phyloP scores from a whole-genome alignment of 2,329 filamentous ascomycete genomes.

The Scedosporium apiospermum region DNA sequence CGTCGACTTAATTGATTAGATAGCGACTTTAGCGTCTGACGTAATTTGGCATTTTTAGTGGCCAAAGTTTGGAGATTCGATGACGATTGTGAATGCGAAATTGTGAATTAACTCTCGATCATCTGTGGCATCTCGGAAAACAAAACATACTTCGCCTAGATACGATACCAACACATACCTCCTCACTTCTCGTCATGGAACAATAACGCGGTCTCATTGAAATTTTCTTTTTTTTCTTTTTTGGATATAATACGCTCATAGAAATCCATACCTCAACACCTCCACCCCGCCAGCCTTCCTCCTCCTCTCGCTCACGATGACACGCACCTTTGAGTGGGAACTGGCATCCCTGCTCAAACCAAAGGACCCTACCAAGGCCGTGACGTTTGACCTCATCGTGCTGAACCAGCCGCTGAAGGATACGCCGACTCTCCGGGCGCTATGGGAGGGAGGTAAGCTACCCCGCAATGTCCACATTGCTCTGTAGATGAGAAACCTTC shows the following conservation, averaged over 20 bases:
- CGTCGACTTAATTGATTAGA: not conserved
- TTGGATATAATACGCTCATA: no score
- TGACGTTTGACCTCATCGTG: conserved; percentile 34
- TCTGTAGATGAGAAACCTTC: not conserved
- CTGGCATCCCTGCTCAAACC: not conserved
- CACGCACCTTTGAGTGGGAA: not conserved
- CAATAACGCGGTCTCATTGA: no score
- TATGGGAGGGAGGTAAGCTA: conserved; percentile 40
- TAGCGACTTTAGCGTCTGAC: not conserved
- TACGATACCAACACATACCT: no score
- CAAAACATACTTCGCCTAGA: no score
- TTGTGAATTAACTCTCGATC: no score
- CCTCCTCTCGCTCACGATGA: not conserved
- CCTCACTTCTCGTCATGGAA: no score
- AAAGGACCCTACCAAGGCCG: not conserved
- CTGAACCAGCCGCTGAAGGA: conserved; percentile 42
- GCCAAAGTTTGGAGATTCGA: no score
- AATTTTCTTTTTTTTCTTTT: no score
- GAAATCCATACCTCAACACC: no score
- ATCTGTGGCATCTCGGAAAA: no score
- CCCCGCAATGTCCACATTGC: not conserved
- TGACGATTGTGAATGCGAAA: no score
- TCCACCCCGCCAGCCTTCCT: not conserved
- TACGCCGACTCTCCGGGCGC: conserved; percentile 34
- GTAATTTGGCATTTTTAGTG: not conserved